Evolutionary conservation across 176 grass and related monocot genomes (phyloP), one percentile per base, ranked within the genome.

Genomic region (Aechmea fasciata): DNA sequence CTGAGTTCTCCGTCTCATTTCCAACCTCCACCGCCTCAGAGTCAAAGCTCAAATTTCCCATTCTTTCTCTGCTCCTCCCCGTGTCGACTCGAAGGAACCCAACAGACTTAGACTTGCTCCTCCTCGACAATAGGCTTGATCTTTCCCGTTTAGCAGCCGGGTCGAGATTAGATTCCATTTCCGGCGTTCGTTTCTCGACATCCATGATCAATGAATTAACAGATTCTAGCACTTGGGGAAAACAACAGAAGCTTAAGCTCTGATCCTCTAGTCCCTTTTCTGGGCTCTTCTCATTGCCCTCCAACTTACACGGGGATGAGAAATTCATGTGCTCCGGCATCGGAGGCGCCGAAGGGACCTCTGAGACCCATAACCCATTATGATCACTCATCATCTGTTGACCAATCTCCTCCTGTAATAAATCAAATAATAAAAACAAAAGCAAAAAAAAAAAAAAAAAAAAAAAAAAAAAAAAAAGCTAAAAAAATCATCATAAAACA

Each of bases 21-120:
- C 33, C 33, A 41, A 41, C 33, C 33, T 41, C 33, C 0, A 3
- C 4, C 3, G 5, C 33, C 33, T 41, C 69, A 18, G 47, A 11
- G 54, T 19, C 71, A 66, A 63, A 62, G 70, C 63, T 80, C 76
- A 72, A 49, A 69, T 68, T 11, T 18, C 70, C 76, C 26, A 11
- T 75, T 65, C 52, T 83, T 57, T 87, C 84, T 63, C 62, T 90
- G 66, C 47, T 87, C 51, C 69, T 81, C 67, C 82, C 80, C 24
- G 87, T 99, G 68, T 88, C 81, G 71, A 93, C 64, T 47, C 49
- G 53, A 68, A 99, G 95, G 53, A 76, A 82, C 69, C 88, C 87
- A 33, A 99, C 64, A 65, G 82, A 84, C 70, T 82, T 94, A 10
- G 88, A 86, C 75, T 94, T 99, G 75, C 77, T 33, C 72, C 75